Percentiles rank a stretch among this genome's conserved stretches.
Conservation (phyloP, 2,329 filamentous ascomycete species). For the Aureobasidium leucospermi region DNA sequence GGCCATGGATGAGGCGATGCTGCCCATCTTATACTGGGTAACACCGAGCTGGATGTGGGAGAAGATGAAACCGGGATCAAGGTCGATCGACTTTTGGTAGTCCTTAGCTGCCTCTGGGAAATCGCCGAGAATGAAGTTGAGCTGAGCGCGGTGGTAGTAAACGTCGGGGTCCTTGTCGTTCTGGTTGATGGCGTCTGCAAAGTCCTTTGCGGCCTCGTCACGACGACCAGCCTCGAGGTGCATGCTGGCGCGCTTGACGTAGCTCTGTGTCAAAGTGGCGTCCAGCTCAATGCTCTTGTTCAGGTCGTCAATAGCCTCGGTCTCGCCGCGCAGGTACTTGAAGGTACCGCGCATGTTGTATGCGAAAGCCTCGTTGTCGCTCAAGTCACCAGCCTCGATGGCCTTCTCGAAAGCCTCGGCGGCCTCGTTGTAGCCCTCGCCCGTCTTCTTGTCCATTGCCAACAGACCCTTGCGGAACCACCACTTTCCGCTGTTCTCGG, state of each 20-base stretch:
- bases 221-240: slow-evolving; percentile 85
- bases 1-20: slow-evolving; percentile 94
- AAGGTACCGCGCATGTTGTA: slow-evolving; percentile 97
- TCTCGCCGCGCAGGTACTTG: slow-evolving; percentile 81
- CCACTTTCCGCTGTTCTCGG: slow-evolving; percentile 71
- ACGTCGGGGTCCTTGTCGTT: slow-evolving; percentile 90
- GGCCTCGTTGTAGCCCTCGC: slow-evolving; percentile 86
- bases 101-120: slow-evolving; percentile 92
- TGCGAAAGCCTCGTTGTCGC: slow-evolving; percentile 77
- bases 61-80: slow-evolving; percentile 95
- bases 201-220: slow-evolving; percentile 80
- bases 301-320: slow-evolving; percentile 73
- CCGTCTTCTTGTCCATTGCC: slow-evolving; percentile 77
- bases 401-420: slow-evolving; percentile 80
- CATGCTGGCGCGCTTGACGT: slow-evolving; percentile 98
- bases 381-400: slow-evolving; percentile 71
- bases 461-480: slow-evolving; percentile 78
- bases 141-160: slow-evolving; percentile 96
- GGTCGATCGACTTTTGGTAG: slow-evolving; percentile 98
- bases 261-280: slow-evolving; percentile 83
- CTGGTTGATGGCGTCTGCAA: slow-evolving; percentile 75
- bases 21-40: slow-evolving; percentile 99
- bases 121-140: slow-evolving; percentile 95
- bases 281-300: slow-evolving; percentile 90
- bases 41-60: slow-evolving; percentile 98